Percentiles rank a stretch among this genome's conserved stretches.
Conservation (phyloP, 305 asterid species). For the Petunia hybrid region DNA sequence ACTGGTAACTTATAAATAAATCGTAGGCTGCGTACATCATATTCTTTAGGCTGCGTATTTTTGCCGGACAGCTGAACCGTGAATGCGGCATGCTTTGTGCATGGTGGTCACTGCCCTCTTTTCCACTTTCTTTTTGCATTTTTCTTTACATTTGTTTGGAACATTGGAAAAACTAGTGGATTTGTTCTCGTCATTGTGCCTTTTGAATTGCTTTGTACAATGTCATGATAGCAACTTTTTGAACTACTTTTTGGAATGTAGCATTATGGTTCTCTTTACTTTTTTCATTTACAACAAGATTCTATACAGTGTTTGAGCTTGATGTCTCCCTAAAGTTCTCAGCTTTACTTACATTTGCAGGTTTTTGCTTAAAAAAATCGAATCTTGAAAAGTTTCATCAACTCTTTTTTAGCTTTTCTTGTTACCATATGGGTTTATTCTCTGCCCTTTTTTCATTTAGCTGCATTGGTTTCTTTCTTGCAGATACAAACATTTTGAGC, state of each 20-base stretch:
- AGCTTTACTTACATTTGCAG: constrained; percentile 40
- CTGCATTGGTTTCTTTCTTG: constrained; percentile 37
- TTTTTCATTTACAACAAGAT: constrained; percentile 28
- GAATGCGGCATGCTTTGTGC: too few relatives aligned
- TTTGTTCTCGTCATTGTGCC: background rate
- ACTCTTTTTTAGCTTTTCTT: constrained; percentile 39
- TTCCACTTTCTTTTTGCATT: background rate
- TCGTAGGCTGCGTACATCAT: too few relatives aligned
- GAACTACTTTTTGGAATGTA: constrained; percentile 43
- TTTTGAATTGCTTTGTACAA: constrained; percentile 27
- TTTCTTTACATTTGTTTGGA: background rate
- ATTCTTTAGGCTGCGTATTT: too few relatives aligned
- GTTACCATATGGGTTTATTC: constrained; percentile 29
- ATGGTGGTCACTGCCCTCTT: too few relatives aligned
- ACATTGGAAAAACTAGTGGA: background rate
- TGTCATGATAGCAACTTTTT: constrained; percentile 52
- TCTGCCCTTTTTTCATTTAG: constrained; percentile 34
- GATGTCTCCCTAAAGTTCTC: constrained; percentile 33
- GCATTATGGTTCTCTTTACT: constrained; percentile 26
- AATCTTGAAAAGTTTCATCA: constrained; percentile 42
- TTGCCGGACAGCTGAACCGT: too few relatives aligned
- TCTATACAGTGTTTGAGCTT: constrained; percentile 32
- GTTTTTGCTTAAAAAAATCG: constrained; percentile 35
- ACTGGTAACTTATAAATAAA: too few relatives aligned
- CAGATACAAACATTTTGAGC: background rate